Evolutionary conservation across 768 basidiomycete species (phyloP), one percentile per base, ranked within the genome.

Genomic region (Xanthoconium purpureum): DNA sequence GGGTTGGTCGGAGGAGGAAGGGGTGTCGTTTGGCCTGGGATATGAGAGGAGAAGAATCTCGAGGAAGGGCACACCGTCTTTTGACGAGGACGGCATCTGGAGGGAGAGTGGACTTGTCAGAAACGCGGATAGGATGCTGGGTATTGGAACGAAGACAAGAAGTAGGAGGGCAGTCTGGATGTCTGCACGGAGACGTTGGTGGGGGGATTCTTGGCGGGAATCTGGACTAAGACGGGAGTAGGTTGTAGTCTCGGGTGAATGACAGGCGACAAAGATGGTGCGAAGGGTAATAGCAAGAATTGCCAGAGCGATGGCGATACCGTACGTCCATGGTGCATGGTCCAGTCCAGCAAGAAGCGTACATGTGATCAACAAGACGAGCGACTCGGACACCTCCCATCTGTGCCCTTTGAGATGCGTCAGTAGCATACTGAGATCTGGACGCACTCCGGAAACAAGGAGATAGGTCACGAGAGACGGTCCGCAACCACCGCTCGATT

Each of bases 11-110:
- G 47, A 20, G 4, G 68, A 56, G 24, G 63, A 63, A 17, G 65
- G 60, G 20, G 24, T n/a, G n/a, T 71, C 66, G 58, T 72, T 62
- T 1, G 74, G 71, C 42, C 75, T 71, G 6, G 77, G 77, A 49
- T 71, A 74, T 5, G 76, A 73, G 3, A 78, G 66, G 14, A 77
- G 54, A 36, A 78, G 53, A n/a, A 78, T 74, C 42, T 78, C 74
- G 7, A 78, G 66, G 13, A 74, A 63, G 12, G 76, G 71, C 6
- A 55, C 52, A 11, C 56, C 58, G 33, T 69, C 51, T 61, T 58
- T 37, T 30, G 52, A 55, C 52, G 65, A 56, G 56, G 65, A 15
- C 36, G 57, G 51, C 35, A 63, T 32, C 50, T 56, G 50, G 44
- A 29, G 37, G 51, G 45, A 4, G 20, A 24, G 9, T 28, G 50